These are phyloP conservation scores for Spathaspora girioi DNA, from an alignment of 805 yeast genomes.

Conservation along the genomic window DNA sequence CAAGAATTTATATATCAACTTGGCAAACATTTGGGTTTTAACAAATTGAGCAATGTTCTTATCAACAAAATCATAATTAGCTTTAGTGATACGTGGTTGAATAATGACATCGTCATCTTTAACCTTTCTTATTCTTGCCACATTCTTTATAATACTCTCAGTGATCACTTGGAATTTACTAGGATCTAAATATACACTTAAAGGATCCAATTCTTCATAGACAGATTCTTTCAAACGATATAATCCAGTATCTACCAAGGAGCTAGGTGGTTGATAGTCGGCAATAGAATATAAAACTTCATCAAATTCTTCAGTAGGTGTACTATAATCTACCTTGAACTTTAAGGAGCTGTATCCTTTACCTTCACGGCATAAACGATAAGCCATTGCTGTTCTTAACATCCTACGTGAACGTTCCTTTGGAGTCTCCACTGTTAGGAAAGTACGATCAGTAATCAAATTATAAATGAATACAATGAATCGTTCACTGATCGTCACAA, in stretches of 20 bases:
- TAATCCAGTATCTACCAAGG: constrained; percentile 54
- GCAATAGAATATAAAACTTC: constrained; percentile 58
- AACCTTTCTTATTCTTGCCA: constrained; percentile 36
- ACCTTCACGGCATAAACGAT: constrained; percentile 50
- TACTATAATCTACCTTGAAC: constrained; percentile 19
- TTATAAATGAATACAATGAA: constrained; percentile 43
- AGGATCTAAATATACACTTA: constrained; percentile 45
- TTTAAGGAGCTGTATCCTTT: constrained; percentile 50
- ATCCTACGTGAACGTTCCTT: constrained; percentile 22
- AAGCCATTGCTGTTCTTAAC: constrained; percentile 43
- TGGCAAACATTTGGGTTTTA: constrained; percentile 51
- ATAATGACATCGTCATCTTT: constrained; percentile 44
- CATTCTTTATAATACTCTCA: constrained; percentile 39
- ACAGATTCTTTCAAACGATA: constrained; percentile 63
- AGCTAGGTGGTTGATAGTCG: constrained; percentile 58
- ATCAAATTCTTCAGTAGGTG: constrained; percentile 37
- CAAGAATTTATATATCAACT: constrained; percentile 54
- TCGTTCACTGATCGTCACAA: constrained; percentile 40
- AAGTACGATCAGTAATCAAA: constrained; percentile 35
- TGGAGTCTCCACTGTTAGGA: constrained; percentile 19
- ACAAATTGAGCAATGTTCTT: constrained; percentile 45
- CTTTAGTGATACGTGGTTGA: constrained; percentile 38
- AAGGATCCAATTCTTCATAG: constrained; percentile 59
- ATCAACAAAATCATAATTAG: constrained; percentile 32
- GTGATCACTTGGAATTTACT: constrained; percentile 51